A percentile compares a stretch with the other conserved stretches of the same genome.
phyloP scores from a whole-genome alignment of 768 basidiomycete genomes.

The Peribolospora kevripleyi region DNA sequence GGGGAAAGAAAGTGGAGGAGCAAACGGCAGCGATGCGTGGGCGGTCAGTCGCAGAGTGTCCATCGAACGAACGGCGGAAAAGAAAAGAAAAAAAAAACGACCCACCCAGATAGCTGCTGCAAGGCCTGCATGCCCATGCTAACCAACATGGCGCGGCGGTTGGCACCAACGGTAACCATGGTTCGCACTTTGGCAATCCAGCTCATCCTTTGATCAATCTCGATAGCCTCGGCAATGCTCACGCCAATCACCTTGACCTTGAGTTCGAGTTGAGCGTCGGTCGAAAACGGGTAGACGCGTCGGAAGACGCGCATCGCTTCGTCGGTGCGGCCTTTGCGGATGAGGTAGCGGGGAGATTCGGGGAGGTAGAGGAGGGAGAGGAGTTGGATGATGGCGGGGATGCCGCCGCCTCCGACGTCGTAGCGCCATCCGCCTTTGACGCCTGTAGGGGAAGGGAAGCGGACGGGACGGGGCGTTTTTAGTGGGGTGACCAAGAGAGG shows the following conservation, averaged over 20 bases:
- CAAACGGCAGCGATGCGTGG: no score
- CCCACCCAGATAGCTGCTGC: conserved; percentile 50
- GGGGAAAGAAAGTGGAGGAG: no score
- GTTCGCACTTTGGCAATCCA: not conserved
- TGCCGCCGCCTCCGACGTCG: conserved; percentile 55
- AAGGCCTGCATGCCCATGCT: conserved; percentile 59
- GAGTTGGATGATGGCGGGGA: conserved; percentile 43
- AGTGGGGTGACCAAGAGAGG: not conserved
- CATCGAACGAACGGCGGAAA: no score
- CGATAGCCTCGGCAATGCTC: conserved; percentile 36
- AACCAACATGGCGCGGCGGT: conserved; percentile 26
- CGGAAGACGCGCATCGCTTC: conserved; percentile 33
- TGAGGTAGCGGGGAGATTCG: conserved; percentile 49
- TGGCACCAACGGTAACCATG: conserved; percentile 6
- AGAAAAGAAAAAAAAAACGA: not conserved
- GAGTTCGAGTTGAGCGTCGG: conserved; percentile 36
- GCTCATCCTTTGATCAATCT: conserved; percentile 20
- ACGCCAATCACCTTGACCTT: conserved; percentile 40
- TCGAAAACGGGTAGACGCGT: conserved; percentile 46
- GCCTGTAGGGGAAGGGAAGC: conserved; percentile 19
- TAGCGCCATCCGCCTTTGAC: conserved; percentile 47
- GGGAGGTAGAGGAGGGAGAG: conserved; percentile 40
- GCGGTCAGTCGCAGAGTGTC: no score
- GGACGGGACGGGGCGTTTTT: not conserved
- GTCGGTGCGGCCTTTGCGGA: conserved; percentile 31